phyloP scores from a whole-genome alignment of 148 eudicot species.

The Salicornia ramosissima region DNA sequence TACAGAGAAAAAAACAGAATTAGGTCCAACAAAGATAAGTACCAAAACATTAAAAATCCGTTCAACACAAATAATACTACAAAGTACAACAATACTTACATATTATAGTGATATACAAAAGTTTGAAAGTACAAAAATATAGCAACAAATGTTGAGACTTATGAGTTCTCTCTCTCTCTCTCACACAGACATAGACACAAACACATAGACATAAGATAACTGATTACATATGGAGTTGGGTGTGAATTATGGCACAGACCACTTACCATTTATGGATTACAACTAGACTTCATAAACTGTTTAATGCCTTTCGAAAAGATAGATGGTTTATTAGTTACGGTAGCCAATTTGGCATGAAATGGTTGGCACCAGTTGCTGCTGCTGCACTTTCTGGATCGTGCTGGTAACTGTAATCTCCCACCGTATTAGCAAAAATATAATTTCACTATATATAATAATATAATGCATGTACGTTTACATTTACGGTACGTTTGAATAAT shows the following conservation, averaged over 20 bases:
- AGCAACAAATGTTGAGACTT: not conserved
- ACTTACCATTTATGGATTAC: not conserved
- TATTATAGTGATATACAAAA: slow-evolving; percentile 1
- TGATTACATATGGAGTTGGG: not conserved
- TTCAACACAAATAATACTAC: too few species aligned
- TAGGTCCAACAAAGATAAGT: too few species aligned
- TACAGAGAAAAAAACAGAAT: too few species aligned
- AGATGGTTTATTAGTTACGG: slow-evolving; percentile 14
- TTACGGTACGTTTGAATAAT: too few species aligned
- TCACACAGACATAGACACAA: too few species aligned
- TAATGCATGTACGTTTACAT: too few species aligned
- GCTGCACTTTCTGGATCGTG: slow-evolving; percentile 42
- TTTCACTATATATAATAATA: too few species aligned
- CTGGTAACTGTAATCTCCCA: slow-evolving; percentile 45
- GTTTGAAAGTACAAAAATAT: slow-evolving; percentile 11
- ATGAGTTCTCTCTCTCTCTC: not conserved
- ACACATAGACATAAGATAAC: not conserved
- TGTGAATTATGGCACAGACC: slow-evolving; percentile 15
- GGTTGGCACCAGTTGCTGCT: slow-evolving; percentile 57
- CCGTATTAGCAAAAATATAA: not conserved
- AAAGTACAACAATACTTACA: not conserved
- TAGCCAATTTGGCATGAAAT: slow-evolving; percentile 64
- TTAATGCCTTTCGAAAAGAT: not conserved
- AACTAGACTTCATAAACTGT: slow-evolving; percentile 8
- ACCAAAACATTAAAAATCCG: too few species aligned